Conservation (phyloP, 208 protist genomes). For the Trypanosomatidae sp. region DNA sequence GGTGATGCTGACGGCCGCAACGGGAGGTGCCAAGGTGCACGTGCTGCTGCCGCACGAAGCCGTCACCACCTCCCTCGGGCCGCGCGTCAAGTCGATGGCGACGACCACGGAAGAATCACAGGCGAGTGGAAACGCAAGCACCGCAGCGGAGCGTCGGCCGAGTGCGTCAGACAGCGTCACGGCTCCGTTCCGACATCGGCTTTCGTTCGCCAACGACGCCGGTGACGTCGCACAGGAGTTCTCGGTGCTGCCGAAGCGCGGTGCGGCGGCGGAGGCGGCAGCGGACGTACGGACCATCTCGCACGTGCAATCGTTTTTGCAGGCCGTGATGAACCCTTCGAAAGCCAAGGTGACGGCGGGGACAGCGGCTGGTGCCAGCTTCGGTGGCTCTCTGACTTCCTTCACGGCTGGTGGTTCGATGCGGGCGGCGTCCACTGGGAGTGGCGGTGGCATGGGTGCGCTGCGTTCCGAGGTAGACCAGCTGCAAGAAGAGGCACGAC, state of each 20-base stretch:
- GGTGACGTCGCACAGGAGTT: neutral
- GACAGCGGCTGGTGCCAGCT: no score
- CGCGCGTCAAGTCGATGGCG: no score
- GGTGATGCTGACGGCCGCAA: neutral
- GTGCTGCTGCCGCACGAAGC: slow-evolving; percentile 24
- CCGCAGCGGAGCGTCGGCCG: no score
- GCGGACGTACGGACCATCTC: slow-evolving; percentile 20
- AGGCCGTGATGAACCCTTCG: slow-evolving; percentile 20
- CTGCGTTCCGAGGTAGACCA: slow-evolving; percentile 46
- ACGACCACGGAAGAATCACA: neutral
- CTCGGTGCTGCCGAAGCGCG: slow-evolving; percentile 32
- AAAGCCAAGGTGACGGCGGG: no score
- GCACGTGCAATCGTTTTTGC: slow-evolving; percentile 27
- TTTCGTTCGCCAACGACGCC: neutral
- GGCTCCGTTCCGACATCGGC: neutral
- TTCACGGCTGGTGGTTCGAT: neutral
- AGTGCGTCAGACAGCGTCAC: no score
- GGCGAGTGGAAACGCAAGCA: no score
- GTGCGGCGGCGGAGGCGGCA: slow-evolving; percentile 24
- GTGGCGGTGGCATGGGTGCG: slow-evolving; percentile 7
- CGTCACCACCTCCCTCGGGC: no score
- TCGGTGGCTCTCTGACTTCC: neutral
- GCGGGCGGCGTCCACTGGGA: no score
- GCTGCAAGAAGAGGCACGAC: slow-evolving; percentile 61
- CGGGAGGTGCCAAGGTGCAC: slow-evolving; percentile 14